Base-by-base conservation (phyloP, 371 early-diverging fungal species). In the Mucor racemosus region DNA sequence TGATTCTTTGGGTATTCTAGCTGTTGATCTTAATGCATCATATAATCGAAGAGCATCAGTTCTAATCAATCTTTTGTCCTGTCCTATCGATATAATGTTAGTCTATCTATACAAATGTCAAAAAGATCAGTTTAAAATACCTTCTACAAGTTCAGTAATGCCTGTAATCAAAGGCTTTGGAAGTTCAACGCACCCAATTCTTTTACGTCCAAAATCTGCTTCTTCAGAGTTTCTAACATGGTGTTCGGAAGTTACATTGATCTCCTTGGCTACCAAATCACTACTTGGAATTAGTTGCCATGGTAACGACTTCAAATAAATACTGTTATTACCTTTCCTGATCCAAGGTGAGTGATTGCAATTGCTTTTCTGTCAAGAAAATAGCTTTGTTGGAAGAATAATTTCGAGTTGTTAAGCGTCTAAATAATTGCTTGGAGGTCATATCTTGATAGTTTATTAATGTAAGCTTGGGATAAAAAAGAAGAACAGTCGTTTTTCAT, bases 201-300 rank as follows among this genome's bases (percentile, higher is more conserved):
- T 84, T 58, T 92, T 92, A 33, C 86, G 76, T 7, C 91, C 92
- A 68, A 88, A 91, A n/a, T 80, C 75, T 31, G 87, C 88, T 68
- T 91, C 91, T n/a, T 80, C 77, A 8, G 92, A 88, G 46, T 90
- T 85, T 42, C 92, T 84, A 10, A 65, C 62, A 36, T 69, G 36
- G 4, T 65, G 64, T 9, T 65, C 69, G n/a, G 64, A 35, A 6
- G 39, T 10, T 7, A 46, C 7, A 13, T 14, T 21, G 56, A 63
- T 62, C 40, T 76, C 69, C 35, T 63, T 62, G 33, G 65, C 61
- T 7, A 54, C 0, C 1, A 71, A 17, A 1, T 62, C 53, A 4
- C 60, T 72, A 61, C 10, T 9, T 8, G 3, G 33, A 33, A 36
- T 38, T 38, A 38, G 38, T 11, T 38, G 38, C 0, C 38, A 38